A percentile compares a stretch with the other conserved stretches of the same genome.
phyloP scores from a whole-genome alignment of 495 filamentous ascomycete genomes.

The Thozetella sp. region DNA sequence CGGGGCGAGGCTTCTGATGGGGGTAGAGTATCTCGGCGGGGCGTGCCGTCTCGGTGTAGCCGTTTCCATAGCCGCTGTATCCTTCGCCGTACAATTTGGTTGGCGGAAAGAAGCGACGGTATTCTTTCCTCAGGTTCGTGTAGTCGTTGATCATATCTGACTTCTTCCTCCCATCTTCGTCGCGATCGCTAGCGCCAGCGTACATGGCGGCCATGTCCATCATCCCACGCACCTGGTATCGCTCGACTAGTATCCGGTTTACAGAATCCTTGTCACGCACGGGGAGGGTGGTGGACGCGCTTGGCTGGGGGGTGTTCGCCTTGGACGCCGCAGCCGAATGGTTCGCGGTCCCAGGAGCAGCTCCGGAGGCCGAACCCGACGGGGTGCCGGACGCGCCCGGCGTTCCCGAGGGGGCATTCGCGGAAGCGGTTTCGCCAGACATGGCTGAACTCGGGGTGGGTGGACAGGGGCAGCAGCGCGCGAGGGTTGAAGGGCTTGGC shows the following conservation, averaged over 20 bases:
- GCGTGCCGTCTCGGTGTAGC: slow-evolving; percentile 66
- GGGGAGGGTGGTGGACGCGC: slow-evolving; percentile 21
- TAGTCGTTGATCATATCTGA: slow-evolving; percentile 46
- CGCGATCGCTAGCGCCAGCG: slow-evolving; percentile 37
- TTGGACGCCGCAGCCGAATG: slow-evolving; percentile 29
- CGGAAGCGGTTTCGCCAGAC: too few species aligned
- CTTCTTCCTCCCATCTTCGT: slow-evolving; percentile 36
- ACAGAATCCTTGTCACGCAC: slow-evolving; percentile 45
- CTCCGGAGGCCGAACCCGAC: slow-evolving; percentile 12
- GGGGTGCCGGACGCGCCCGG: slow-evolving; percentile 14
- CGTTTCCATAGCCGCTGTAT: slow-evolving; percentile 89
- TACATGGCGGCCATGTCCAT: slow-evolving; percentile 65
- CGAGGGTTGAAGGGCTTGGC: slow-evolving; percentile 14
- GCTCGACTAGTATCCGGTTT: slow-evolving; percentile 67
- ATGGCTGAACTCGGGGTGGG: too few species aligned
- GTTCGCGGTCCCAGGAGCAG: slow-evolving; percentile 17
- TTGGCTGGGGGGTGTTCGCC: slow-evolving; percentile 24
- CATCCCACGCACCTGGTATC: slow-evolving; percentile 78
- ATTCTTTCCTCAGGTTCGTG: slow-evolving; percentile 50
- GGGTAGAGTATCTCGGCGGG: slow-evolving; percentile 71
- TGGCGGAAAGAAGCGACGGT: slow-evolving; percentile 43
- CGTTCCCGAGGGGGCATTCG: slow-evolving; percentile 6
- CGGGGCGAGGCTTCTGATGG: slow-evolving; percentile 67
- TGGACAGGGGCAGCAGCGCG: slow-evolving; percentile 8
- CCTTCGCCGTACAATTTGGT: slow-evolving; percentile 67